Evolutionary conservation across 441 rosid genomes (phyloP).

Genomic region (Flueggea neowawraea): DNA sequence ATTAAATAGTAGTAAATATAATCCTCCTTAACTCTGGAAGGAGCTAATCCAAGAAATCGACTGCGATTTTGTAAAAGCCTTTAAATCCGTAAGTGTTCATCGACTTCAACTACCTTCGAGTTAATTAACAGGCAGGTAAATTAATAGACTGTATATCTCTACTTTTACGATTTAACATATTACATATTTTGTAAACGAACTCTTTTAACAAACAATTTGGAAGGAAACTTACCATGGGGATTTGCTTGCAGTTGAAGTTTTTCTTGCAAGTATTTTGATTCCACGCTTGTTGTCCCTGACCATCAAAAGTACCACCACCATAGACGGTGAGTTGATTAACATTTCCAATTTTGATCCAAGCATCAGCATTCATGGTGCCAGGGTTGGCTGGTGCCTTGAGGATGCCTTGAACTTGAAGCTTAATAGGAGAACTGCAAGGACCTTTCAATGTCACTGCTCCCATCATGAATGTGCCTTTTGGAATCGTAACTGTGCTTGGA

Average conservation of each 20-base stretch:
- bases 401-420: slow-evolving; percentile 35
- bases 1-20: too few relatives aligned
- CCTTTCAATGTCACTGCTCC: slow-evolving; percentile 29
- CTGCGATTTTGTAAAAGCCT: too few relatives aligned
- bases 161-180: too few relatives aligned
- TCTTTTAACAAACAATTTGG: too few relatives aligned
- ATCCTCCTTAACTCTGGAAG: too few relatives aligned
- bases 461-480: slow-evolving; percentile 33
- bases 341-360: slow-evolving; percentile 41
- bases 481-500: slow-evolving; percentile 33
- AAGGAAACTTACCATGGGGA: slow-evolving; percentile 31
- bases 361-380: neutral
- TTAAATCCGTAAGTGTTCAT: too few relatives aligned
- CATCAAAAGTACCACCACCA: slow-evolving; percentile 64
- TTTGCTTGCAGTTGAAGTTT: slow-evolving; percentile 19
- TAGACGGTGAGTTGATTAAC: slow-evolving; percentile 29
- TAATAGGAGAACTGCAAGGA: slow-evolving; percentile 45
- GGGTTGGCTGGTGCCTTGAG: slow-evolving; percentile 32
- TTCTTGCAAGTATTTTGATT: slow-evolving; percentile 20
- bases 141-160: too few relatives aligned
- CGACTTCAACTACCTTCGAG: too few relatives aligned
- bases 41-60: too few relatives aligned
- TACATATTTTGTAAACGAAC: too few relatives aligned
- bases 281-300: slow-evolving; percentile 51
- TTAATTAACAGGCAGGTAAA: too few relatives aligned